Evolutionary conservation across 495 filamentous ascomycete species (phyloP), one percentile per base, ranked within the genome.

Genomic region (Stereocaulon alpinum): DNA sequence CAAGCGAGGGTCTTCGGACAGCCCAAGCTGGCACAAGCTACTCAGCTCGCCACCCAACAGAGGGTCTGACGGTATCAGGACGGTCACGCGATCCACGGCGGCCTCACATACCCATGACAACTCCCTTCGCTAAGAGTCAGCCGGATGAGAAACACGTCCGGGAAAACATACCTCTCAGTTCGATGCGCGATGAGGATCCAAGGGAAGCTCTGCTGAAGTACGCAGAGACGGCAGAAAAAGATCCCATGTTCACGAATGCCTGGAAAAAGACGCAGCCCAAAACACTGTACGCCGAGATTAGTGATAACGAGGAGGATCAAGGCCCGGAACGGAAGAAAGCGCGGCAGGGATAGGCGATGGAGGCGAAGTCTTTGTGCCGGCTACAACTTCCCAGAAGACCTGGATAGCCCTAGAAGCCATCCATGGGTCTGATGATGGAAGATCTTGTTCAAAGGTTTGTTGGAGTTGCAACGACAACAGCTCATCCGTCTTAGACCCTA

Each of bases 171-270:
- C 89, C 92, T 18, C 77, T 96, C 37, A 93, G 88, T 64, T 84
- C 80, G n/a, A 94, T 96, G 91, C 81, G 93, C 24, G 92, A 98
- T 72, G 93, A 98, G 70, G 93, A 98, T 76, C 93, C 93, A 9
- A 77, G 93, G 59, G 93, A 95, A 73, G 93, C 93, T 34, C 73
- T 98, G 62, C 70, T 97, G 63, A 95, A 93, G 73, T 98, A 96
- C 77, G 93, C 91, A 17, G 89, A 95, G 18, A 85, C 93, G 68
- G 92, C 91, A 5, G 82, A 95, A 73, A 92, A 91, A 68, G 89
- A 96, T 68, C 91, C 90, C 4, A 79, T 94, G 62, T 98, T 97
- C 69, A 98, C 93, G 27, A 86, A 84, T 62, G 93, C 91, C 12
- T 98, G 91, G 86, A 86, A 86, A 67, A 77, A 85, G 59, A 98